These are phyloP conservation scores for Dactylellina drechsleri DNA, from an alignment of 2,329 filamentous ascomycete genomes.

Conservation along the genomic window DNA sequence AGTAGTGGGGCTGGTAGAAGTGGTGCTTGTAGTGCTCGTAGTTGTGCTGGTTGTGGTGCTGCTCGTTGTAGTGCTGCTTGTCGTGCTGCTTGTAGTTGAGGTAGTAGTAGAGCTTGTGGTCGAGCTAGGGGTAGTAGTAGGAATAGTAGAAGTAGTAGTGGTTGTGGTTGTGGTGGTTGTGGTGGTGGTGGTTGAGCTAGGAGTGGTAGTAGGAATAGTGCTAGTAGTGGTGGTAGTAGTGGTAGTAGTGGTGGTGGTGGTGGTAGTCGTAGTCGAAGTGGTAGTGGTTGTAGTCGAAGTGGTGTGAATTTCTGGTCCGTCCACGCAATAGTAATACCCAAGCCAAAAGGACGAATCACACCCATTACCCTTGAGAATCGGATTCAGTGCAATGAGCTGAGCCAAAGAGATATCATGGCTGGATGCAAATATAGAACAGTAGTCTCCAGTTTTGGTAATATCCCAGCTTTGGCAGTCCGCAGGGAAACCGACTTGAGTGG, in stretches of 20 bases:
- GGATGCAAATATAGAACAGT: constrained; percentile 29
- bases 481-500: constrained; percentile 31
- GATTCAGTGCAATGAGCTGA: constrained; percentile 12
- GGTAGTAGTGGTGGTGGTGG: neutral
- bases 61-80: neutral
- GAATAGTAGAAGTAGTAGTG: neutral
- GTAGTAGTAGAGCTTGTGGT: too few relatives aligned
- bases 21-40: neutral
- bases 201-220: too few relatives aligned
- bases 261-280: neutral
- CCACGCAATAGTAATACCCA: constrained; percentile 24
- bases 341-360: constrained; percentile 23
- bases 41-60: neutral
- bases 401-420: constrained; percentile 17
- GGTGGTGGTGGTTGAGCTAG: constrained; percentile 8
- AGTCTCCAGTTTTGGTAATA: constrained; percentile 9
- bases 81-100: neutral
- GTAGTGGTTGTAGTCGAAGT: constrained; percentile 16
- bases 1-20: constrained; percentile 1
- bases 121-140: neutral
- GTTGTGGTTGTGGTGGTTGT: neutral
- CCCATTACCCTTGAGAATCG: constrained; percentile 11
- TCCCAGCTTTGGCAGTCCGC: constrained; percentile 31
- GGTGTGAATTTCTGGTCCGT: neutral
- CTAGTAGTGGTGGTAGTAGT: too few relatives aligned